These are phyloP conservation scores for Geotrichum fermentans DNA, from an alignment of 1,139 yeast genomes.

Conservation along the genomic window DNA sequence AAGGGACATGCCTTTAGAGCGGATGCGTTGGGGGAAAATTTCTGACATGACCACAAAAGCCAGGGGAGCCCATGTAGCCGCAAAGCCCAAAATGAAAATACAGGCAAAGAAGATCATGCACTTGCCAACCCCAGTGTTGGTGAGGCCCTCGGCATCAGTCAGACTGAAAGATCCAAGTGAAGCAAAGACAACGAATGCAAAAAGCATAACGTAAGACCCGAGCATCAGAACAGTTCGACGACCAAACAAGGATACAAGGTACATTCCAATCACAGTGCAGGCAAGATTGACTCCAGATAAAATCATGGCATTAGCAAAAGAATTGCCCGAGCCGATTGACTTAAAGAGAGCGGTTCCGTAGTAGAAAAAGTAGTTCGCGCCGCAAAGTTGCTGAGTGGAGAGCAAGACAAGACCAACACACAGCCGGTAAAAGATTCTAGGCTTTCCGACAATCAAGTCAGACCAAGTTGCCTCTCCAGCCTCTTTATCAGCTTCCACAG, in stretches of 20 bases:
- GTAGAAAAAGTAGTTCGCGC: conserved; percentile 78
- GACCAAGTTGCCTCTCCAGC: conserved; percentile 69
- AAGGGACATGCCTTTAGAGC: conserved; percentile 73
- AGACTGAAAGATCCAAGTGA: conserved; percentile 52
- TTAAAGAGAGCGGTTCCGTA: conserved; percentile 73
- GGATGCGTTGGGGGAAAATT: conserved; percentile 69
- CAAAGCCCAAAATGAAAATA: conserved; percentile 74
- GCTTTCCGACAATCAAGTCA: conserved; percentile 61
- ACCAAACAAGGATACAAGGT: conserved; percentile 63
- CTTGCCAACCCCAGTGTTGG: conserved; percentile 51
- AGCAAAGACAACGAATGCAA: conserved; percentile 62
- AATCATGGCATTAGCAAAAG: conserved; percentile 71
- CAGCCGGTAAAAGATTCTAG: conserved; percentile 61
- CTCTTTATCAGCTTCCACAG: conserved; percentile 56
- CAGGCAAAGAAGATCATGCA: conserved; percentile 77
- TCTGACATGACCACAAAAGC: conserved; percentile 76
- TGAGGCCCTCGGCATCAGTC: not conserved
- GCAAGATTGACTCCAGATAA: conserved; percentile 75
- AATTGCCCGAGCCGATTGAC: conserved; percentile 59
- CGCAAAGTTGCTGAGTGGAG: conserved; percentile 72
- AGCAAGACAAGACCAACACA: conserved; percentile 60
- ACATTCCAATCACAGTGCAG: conserved; percentile 66
- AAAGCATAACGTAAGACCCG: conserved; percentile 63
- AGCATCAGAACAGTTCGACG: conserved; percentile 60
- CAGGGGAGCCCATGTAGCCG: conserved; percentile 85